Evolutionary conservation across 1,284 basidiomycete species (phyloP).

Genomic region (Rhodotorula sp.): DNA sequence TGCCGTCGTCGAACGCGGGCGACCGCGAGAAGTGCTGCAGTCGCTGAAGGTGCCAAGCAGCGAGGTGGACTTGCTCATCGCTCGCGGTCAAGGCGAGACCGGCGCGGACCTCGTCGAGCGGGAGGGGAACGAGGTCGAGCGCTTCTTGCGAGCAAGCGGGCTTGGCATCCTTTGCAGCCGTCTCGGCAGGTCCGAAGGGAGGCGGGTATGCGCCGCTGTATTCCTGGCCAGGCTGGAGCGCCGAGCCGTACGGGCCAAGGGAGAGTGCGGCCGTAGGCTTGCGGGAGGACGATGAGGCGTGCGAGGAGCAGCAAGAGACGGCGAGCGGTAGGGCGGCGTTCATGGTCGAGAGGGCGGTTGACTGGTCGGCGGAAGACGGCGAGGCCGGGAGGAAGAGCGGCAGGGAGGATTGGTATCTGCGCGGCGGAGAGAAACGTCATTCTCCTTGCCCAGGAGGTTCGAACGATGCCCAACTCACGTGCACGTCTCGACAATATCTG

Average conservation of each 20-base stretch:
- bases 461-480: slow-evolving; percentile 13
- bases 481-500: slow-evolving; percentile 57
- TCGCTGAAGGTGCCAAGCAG: slow-evolving; percentile 35
- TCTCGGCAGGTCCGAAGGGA: slow-evolving; percentile 23
- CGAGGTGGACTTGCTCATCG: slow-evolving; percentile 25
- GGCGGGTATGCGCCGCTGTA: slow-evolving; percentile 42
- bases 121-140: slow-evolving; percentile 10
- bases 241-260: slow-evolving; percentile 41
- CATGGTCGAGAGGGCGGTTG: slow-evolving; percentile 15
- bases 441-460: not conserved
- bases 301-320: not conserved
- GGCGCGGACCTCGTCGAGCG: slow-evolving; percentile 4
- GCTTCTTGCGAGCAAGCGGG: slow-evolving; percentile 4
- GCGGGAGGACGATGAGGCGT: not conserved
- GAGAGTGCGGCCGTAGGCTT: slow-evolving; percentile 28
- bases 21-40: slow-evolving; percentile 15
- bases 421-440: not conserved
- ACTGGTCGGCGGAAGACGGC: not conserved
- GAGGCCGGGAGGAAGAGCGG: slow-evolving; percentile 29
- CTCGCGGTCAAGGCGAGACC: not conserved
- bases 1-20: not conserved
- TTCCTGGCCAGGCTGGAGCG: slow-evolving; percentile 39
- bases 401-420: slow-evolving; percentile 33
- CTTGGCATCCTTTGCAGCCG: not conserved
- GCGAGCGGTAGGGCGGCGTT: slow-evolving; percentile 25